phyloP scores from a whole-genome alignment of 2,329 filamentous ascomycete species.

The Beauveria australis region DNA sequence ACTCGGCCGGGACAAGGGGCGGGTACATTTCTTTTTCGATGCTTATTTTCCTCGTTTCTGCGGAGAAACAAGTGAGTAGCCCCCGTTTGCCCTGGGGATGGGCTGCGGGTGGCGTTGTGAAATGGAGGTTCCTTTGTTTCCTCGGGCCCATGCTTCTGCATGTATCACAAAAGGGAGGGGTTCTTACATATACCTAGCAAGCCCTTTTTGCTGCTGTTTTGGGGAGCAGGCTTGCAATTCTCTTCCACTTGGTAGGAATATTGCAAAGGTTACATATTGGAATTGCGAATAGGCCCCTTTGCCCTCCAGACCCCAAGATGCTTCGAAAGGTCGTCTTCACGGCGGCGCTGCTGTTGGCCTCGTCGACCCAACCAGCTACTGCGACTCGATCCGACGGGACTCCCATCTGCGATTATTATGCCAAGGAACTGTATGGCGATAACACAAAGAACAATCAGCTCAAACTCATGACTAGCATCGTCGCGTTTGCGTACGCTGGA shows the following conservation, averaged over 20 bases:
- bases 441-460: conserved; percentile 20
- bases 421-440: conserved; percentile 17
- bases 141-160: background rate
- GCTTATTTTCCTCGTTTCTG: background rate
- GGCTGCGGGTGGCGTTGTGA: background rate
- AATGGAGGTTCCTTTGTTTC: background rate
- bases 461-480: conserved; percentile 21
- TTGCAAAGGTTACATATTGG: background rate
- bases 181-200: background rate
- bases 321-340: background rate
- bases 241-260: background rate
- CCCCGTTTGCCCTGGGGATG: background rate
- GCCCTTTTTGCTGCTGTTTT: background rate
- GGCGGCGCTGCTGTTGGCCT: background rate
- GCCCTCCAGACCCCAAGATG: background rate
- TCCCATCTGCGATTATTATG: conserved; percentile 25
- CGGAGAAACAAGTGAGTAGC: background rate
- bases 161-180: background rate
- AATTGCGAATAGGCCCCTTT: background rate
- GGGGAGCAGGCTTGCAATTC: background rate
- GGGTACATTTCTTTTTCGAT: background rate
- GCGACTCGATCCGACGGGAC: background rate
- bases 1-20: background rate
- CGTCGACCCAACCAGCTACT: background rate
- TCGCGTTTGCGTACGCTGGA: conserved; percentile 23